Evolutionary conservation across 805 yeast species (phyloP), one percentile per base, ranked within the genome.

Genomic region (Wickerhamiella australiensis): DNA sequence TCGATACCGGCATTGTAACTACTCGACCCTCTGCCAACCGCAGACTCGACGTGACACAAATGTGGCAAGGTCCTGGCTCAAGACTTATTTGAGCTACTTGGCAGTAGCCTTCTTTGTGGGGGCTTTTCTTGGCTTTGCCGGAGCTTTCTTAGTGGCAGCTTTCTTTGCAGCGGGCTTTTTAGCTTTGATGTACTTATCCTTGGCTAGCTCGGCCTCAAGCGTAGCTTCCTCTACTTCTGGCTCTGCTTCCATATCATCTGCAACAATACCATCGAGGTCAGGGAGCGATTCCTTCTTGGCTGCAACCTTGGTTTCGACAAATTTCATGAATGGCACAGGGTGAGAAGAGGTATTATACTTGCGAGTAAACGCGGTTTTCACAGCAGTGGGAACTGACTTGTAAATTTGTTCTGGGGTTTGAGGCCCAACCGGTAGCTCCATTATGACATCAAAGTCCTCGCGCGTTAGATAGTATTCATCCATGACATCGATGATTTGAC

Each of bases 381-480:
- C 78, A n/a, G 79, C 72, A 1, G 95, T 75, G 8, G 90, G 78
- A 3, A 90, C 73, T 57, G 76, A 74, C 64, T 85, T 85, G 15
- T 76, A 71, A 31, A 64, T 59, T 13, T 64, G 72, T 12, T 71
- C 73, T 27, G 70, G 68, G 25, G 58, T 60, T 27, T 63, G 63
- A 6, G 64, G 60, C 0, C 95, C 95, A 11, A 87, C 80, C 15
- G 85, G 82, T 53, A 88, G 76, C 54, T 88, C 96, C 75, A 86
- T 72, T 9, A 92, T 68, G 20, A 74, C 74, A 60, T 90, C 97
- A 88, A 94, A 90, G 64, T 92, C 97, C 51, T 88, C 95, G 59
- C 78, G 82, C 6, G 95, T 83, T 35, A 92, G 64, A 59, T 78
- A 92, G 64, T 92, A 92, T 31, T 77, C 71, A 65, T 92, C 99